Evolutionary conservation across 352 stramenopile species (phyloP).

Genomic region (Phytopythium litorale): DNA sequence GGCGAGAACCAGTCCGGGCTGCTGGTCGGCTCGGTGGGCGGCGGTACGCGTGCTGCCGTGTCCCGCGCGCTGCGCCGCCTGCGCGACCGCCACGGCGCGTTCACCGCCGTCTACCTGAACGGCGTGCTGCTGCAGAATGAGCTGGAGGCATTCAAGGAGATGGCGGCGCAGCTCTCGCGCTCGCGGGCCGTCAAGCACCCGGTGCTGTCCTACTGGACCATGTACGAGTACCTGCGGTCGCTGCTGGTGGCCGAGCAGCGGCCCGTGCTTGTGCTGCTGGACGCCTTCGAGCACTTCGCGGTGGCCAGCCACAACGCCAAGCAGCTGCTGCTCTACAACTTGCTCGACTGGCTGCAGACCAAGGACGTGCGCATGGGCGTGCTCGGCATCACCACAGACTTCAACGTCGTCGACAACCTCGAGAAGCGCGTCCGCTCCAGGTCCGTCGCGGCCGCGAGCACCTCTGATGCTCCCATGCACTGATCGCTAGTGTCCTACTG

Average conservation of each 20-base stretch:
- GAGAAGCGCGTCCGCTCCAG: slow-evolving; percentile 80
- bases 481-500: not conserved
- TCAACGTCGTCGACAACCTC: slow-evolving; percentile 76
- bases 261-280: slow-evolving; percentile 67
- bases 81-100: slow-evolving; percentile 26
- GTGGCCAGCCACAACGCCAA: slow-evolving; percentile 54
- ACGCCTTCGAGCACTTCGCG: slow-evolving; percentile 77
- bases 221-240: slow-evolving; percentile 79
- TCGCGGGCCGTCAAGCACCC: slow-evolving; percentile 57
- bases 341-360: slow-evolving; percentile 81
- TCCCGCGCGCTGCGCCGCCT: slow-evolving; percentile 47
- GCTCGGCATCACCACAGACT: slow-evolving; percentile 75
- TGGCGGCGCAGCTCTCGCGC: slow-evolving; percentile 60
- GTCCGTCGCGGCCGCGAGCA: slow-evolving; percentile 13
- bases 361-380: slow-evolving; percentile 80
- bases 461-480: not conserved
- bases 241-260: slow-evolving; percentile 46
- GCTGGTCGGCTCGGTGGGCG: slow-evolving; percentile 56
- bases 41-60: slow-evolving; percentile 47
- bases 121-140: slow-evolving; percentile 78
- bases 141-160: slow-evolving; percentile 83
- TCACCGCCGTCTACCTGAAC: slow-evolving; percentile 73
- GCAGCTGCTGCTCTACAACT: slow-evolving; percentile 81
- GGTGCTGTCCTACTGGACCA: slow-evolving; percentile 78
- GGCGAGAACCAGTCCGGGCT: slow-evolving; percentile 81